Percentiles rank a stretch among this genome's conserved stretches.
phyloP scores from a whole-genome alignment of 2,329 filamentous ascomycete genomes.

The Aspergillus puulaauensis region DNA sequence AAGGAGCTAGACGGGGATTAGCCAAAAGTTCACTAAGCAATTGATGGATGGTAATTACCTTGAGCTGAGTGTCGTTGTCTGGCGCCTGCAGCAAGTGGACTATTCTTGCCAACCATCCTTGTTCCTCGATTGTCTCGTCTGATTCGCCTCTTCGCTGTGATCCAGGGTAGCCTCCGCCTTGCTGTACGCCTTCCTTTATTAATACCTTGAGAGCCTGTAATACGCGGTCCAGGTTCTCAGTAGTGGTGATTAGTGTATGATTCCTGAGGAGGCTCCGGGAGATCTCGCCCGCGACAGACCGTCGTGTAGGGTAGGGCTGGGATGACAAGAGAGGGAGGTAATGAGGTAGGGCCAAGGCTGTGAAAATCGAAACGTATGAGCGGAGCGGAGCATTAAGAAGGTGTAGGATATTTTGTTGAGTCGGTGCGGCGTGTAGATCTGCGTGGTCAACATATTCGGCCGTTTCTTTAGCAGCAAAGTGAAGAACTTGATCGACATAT shows the following conservation, averaged over 20 bases:
- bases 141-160: conserved; percentile 79
- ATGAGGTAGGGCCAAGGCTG: conserved; percentile 86
- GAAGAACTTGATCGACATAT: conserved; percentile 91
- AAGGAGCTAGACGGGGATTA: conserved; percentile 57
- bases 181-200: conserved; percentile 87
- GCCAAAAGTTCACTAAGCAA: conserved; percentile 18
- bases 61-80: conserved; percentile 92
- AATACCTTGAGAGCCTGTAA: conserved; percentile 85
- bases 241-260: conserved; percentile 73
- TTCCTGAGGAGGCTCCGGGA: conserved; percentile 79
- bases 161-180: conserved; percentile 79
- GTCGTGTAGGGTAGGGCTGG: conserved; percentile 87
- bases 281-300: conserved; percentile 88
- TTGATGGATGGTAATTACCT: conserved; percentile 42
- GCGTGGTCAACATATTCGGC: conserved; percentile 88
- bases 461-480: conserved; percentile 84
- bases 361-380: conserved; percentile 90
- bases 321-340: conserved; percentile 87
- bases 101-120: conserved; percentile 92
- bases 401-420: conserved; percentile 84
- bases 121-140: conserved; percentile 96
- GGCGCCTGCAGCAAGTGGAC: conserved; percentile 81
- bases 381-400: conserved; percentile 89
- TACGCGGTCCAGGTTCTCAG: conserved; percentile 81
- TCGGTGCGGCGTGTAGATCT: conserved; percentile 84